A percentile compares a stretch with the other conserved stretches of the same genome.
phyloP scores from a whole-genome alignment of 2,329 filamentous ascomycete species.

The Exophiala lecanii-corni region DNA sequence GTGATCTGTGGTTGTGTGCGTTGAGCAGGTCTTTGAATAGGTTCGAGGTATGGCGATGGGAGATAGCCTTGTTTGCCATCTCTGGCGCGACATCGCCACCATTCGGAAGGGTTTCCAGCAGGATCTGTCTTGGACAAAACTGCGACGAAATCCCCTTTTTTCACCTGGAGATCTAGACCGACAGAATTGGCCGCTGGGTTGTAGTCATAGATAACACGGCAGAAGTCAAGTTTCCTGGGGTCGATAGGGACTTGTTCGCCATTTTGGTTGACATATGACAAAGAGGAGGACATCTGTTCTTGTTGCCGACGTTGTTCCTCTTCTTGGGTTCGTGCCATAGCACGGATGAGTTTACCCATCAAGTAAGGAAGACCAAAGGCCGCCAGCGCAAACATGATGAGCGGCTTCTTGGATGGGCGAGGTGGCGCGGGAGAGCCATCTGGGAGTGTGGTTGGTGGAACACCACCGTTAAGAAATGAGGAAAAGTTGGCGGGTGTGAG shows the following conservation, averaged over 20 bases:
- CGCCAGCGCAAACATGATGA: conserved; percentile 90
- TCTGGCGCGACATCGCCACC: conserved; percentile 91
- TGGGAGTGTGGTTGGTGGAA: conserved; percentile 46
- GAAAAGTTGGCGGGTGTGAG: conserved; percentile 90
- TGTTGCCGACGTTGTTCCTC: conserved; percentile 58
- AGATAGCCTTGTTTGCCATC: conserved; percentile 90
- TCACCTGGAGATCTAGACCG: conserved; percentile 83
- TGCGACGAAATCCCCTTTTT: conserved; percentile 92
- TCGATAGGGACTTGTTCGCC: conserved; percentile 57
- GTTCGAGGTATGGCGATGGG: conserved; percentile 83
- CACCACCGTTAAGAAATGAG: conserved; percentile 69
- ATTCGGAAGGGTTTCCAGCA: conserved; percentile 85
- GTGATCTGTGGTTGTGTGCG: conserved; percentile 40
- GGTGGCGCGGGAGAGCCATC: conserved; percentile 63
- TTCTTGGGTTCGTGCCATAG: conserved; percentile 77
- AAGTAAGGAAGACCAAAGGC: conserved; percentile 94
- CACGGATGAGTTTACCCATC: conserved; percentile 91
- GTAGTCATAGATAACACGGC: conserved; percentile 91
- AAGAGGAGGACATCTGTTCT: conserved; percentile 49
- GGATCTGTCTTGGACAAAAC: conserved; percentile 91
- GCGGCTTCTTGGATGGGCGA: conserved; percentile 85
- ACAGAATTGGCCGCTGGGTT: conserved; percentile 64
- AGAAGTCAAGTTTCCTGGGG: conserved; percentile 91
- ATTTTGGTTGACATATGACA: conserved; percentile 39
- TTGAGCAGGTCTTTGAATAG: conserved; percentile 52